Base-by-base conservation (phyloP, 192 early-diverging fungal species). In the Coemansia sp. region DNA sequence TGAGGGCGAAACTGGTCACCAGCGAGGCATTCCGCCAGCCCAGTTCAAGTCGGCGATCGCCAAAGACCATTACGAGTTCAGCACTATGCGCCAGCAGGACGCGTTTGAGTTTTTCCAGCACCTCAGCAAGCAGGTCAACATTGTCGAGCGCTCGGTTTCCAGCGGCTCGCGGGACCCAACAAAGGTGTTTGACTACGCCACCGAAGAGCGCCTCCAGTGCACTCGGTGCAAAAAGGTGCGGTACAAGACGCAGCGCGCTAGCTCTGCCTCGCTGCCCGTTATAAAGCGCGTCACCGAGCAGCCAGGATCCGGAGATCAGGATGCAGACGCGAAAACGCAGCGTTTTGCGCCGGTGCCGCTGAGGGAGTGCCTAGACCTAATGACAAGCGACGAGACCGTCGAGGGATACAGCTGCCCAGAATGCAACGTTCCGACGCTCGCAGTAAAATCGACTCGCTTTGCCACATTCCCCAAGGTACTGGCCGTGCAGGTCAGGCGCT, bases 1-100 rank as follows among this genome's bases (percentile, higher is more conserved):
- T 25, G 58, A 74, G 9, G 83, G 81, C 6, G 64, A 74, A 3
- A 73, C 75, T 1, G 85, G 78, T 3, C 76, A 82, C 2, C 93
- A 98, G 66, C 78, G 88, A 27, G 95, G 95, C 24, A 90, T 99
- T 51, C 66, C 89, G 14, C 95, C 97, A 4, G 75, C 82, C 13
- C 95, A 95, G 91, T 95, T 97, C 78, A 99, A 99, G 68, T 67
- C 79, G 1, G 71, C 97, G 10, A 83, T 97, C 32, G 94, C 93
- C 13, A 86, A 87, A 55, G 93, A 88, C 25, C 95, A 98, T 62
- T 67, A 86, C n/a, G 97, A 99, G 68, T 99, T 99, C 57, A 87
- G 89, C 20, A 91, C 94, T 1, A 99, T 99, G 97, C 84, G 93
- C 30, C 97, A 99, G 74, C 97, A 98, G 85, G 97, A 99, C 68